phyloP scores from a whole-genome alignment of 345 rosid genomes.

The Balakata baccata region DNA sequence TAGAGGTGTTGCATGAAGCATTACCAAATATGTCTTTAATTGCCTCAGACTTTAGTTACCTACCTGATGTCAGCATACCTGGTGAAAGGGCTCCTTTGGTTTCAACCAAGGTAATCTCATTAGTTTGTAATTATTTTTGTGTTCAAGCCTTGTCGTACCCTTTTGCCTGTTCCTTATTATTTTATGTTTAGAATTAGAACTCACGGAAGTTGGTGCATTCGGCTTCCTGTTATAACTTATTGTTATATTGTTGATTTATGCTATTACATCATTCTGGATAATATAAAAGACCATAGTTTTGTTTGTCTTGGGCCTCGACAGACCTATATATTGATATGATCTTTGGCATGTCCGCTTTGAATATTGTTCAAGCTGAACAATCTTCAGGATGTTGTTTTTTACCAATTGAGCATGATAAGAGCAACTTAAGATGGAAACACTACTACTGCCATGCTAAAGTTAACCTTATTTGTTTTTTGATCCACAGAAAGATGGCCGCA shows the following conservation, averaged over 20 bases:
- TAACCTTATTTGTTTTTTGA: slow-evolving; percentile 26
- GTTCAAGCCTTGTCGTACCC: background rate
- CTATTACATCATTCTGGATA: background rate
- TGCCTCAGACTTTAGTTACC: slow-evolving; percentile 91
- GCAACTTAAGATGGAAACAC: background rate
- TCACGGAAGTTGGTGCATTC: background rate
- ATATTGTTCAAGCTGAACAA: background rate
- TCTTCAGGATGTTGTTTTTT: background rate
- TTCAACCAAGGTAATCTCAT: slow-evolving; percentile 69
- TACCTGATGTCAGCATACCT: slow-evolving; percentile 86
- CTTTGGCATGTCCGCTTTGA: background rate
- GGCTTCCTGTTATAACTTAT: background rate
- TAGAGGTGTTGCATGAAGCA: slow-evolving; percentile 73
- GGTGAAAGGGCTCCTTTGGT: slow-evolving; percentile 97
- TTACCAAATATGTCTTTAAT: slow-evolving; percentile 94
- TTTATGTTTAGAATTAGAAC: slow-evolving; percentile 1
- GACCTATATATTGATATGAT: background rate
- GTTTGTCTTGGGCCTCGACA: background rate
- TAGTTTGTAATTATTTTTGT: background rate
- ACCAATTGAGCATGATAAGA: background rate
- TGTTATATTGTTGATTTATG: background rate
- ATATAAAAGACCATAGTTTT: background rate
- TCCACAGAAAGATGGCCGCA: slow-evolving; percentile 81
- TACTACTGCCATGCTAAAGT: slow-evolving; percentile 1
- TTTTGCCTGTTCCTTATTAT: background rate